Evolutionary conservation across 345 rosid species (phyloP).

Genomic region (Carallia pectinifolia): DNA sequence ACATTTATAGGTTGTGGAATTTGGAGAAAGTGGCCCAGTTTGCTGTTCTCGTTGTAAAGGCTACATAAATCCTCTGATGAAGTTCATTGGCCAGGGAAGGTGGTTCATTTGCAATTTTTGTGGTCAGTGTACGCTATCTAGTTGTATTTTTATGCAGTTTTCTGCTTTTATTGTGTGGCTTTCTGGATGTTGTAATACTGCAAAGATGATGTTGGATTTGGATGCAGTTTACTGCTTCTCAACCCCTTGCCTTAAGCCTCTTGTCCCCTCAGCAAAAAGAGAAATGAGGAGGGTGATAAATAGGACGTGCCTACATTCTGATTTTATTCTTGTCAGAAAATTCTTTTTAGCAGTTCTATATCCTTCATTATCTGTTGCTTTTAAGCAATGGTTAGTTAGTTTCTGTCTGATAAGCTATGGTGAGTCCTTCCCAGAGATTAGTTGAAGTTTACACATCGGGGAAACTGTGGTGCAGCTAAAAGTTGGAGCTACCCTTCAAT

Average conservation of each 20-base stretch:
- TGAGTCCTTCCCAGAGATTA: no score
- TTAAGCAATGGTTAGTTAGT: no score
- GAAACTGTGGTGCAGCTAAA: no score
- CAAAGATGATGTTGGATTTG: not conserved
- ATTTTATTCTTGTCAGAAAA: not conserved
- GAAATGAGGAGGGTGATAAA: not conserved
- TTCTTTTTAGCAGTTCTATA: not conserved
- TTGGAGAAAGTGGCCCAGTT: conserved; percentile 37
- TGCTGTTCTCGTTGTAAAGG: conserved; percentile 41
- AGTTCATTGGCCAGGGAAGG: conserved; percentile 35
- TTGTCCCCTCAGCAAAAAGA: no score
- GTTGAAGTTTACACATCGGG: no score
- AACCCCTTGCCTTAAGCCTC: not conserved
- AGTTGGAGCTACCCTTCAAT: no score
- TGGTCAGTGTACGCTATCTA: conserved; percentile 18
- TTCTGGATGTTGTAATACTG: not conserved
- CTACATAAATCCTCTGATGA: conserved; percentile 37
- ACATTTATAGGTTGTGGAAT: conserved; percentile 29
- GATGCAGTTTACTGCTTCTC: not conserved
- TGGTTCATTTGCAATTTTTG: conserved; percentile 35
- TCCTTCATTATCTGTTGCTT: not conserved
- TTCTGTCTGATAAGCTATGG: no score
- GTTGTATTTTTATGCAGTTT: not conserved
- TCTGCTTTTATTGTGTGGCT: not conserved
- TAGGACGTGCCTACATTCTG: not conserved